Evolutionary conservation across 306 rosid genomes (phyloP).

Genomic region (Coriaria nepalensis): DNA sequence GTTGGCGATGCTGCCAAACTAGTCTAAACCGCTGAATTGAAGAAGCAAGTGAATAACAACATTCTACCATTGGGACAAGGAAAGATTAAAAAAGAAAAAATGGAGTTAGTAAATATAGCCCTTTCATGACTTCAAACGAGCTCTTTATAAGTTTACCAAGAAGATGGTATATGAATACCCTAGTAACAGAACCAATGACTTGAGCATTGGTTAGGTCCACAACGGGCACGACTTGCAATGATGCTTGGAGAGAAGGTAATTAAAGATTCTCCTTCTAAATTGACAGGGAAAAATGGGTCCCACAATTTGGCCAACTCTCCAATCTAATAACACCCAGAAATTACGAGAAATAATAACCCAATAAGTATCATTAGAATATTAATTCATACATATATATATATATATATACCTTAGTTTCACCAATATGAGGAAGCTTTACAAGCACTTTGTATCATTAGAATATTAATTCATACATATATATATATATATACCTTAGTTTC

Average conservation of each 20-base stretch:
- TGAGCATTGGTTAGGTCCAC: conserved; percentile 22
- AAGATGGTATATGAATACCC: conserved; percentile 22
- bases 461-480: no score
- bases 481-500: conserved; percentile 36
- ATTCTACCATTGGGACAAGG: no score
- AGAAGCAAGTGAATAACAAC: conserved; percentile 43
- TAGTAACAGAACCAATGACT: conserved; percentile 42
- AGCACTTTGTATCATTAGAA: no score
- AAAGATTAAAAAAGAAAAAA: conserved; percentile 13
- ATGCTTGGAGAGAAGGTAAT: conserved; percentile 56
- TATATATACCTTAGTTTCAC: conserved; percentile 38
- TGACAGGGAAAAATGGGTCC: conserved; percentile 56
- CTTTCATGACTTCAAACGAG: no score
- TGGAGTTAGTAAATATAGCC: no score
- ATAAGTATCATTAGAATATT: no score
- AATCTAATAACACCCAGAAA: conserved; percentile 18
- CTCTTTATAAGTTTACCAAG: neutral
- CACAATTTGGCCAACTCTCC: conserved; percentile 52
- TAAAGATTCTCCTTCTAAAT: conserved; percentile 45
- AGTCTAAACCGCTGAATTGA: conserved; percentile 48
- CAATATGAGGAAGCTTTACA: conserved; percentile 39
- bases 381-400: neutral
- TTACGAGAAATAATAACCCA: neutral
- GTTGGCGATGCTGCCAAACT: conserved; percentile 48
- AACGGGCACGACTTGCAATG: conserved; percentile 43